Base-by-base conservation (phyloP, 2,329 filamentous ascomycete species). In the Fusarium liriodendri region DNA sequence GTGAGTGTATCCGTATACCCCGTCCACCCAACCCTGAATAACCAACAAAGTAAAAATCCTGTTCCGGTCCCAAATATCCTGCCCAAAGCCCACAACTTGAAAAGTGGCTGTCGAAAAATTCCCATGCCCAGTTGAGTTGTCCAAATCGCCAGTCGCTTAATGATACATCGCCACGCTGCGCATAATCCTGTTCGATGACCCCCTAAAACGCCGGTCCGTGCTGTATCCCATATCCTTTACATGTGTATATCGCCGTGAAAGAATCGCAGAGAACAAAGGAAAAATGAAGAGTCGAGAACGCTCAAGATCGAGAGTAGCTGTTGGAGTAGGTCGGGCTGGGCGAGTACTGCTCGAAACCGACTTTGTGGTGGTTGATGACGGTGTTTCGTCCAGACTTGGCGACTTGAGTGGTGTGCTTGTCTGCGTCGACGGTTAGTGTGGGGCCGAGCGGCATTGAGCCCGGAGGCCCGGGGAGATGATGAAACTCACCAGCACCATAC, bases 311-410 rank as follows among this genome's bases (percentile, higher is more conserved):
- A 22, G 72, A 55, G 54, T 80, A 80, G 25, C 69, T 67, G 32
- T 75, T 73, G 11, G 70, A 64, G 52, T 82, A 81, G 22, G 70
- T 63, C 10, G 81, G 80, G n/a, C 69, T 76, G 5, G 82, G 82
- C 7, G 78, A 79, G 60, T 66, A 64, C 52, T 68, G 59, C n/a
- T 84, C 82, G 38, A 79, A 80, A 57, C 63, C 68, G 10, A 76
- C 71, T 62, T 78, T 79, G 67, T 76, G 65, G 75, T 83, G 80
- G 75, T 81, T 80, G 74, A 82, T 75, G 64, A 84, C 72, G n/a
- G 75, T 66, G 74, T 75, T 78, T 47, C 64, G 70, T 47, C 78
- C 72, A 13, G 72, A 77, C 35, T 57, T 75, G 32, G 69, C 65
- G 32, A 79, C 77, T 62, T 71, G 45, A n/a, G 79, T 73, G 22